These are phyloP conservation scores for Coemansia sp. DNA, from an alignment of 192 early-diverging fungal species.

Conservation along the genomic window DNA sequence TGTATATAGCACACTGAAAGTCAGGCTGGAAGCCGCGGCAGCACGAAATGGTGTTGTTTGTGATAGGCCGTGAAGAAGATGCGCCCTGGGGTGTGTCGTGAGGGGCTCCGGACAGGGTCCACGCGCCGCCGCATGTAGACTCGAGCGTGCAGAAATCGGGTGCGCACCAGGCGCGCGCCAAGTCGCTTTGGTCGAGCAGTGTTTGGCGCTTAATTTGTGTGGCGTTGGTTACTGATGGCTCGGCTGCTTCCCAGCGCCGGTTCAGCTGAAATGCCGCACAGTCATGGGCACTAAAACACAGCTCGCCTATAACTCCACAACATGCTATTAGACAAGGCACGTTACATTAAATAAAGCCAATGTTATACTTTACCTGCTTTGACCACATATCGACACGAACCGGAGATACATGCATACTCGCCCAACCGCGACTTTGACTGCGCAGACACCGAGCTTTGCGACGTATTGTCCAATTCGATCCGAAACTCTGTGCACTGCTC, in stretches of 20 bases:
- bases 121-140: constrained; percentile 62
- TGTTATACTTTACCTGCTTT: constrained; percentile 18
- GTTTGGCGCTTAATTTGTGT: not conserved
- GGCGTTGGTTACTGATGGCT: not conserved
- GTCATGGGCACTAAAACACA: constrained; percentile 52
- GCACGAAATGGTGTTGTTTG: constrained; percentile 45
- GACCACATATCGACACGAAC: constrained; percentile 60
- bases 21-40: constrained; percentile 54
- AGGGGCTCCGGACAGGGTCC: constrained; percentile 56
- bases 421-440: constrained; percentile 35
- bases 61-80: constrained; percentile 20
- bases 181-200: constrained; percentile 13
- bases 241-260: constrained; percentile 23
- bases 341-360: too few relatives aligned
- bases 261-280: constrained; percentile 57
- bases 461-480: constrained; percentile 14
- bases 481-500: constrained; percentile 43
- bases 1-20: constrained; percentile 51
- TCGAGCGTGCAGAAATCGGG: constrained; percentile 61
- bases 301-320: constrained; percentile 23
- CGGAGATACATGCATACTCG: constrained; percentile 61
- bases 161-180: constrained; percentile 29
- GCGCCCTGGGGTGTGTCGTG: constrained; percentile 24
- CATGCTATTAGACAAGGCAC: too few relatives aligned
- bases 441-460: not conserved